Percentiles rank a stretch among this genome's conserved stretches.
These are phyloP conservation scores for Fusarium sp. DNA, from an alignment of 2,329 filamentous ascomycete species.

Conservation along the genomic window DNA sequence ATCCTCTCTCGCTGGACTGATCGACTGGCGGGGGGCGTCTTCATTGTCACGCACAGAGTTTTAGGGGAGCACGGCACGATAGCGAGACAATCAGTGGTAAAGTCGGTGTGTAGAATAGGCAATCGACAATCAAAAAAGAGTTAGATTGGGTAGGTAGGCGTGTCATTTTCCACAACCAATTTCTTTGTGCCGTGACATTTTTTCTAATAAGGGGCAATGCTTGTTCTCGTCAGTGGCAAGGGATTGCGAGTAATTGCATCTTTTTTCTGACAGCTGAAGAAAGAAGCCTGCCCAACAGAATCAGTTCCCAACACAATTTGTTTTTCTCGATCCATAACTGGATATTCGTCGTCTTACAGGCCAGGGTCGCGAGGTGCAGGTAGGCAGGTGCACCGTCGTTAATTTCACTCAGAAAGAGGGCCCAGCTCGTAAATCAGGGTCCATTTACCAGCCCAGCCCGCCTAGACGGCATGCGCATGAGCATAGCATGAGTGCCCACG, in stretches of 20 bases:
- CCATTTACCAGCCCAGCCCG: background rate
- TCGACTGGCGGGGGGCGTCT: background rate
- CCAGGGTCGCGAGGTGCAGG: background rate
- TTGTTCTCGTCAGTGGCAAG: conserved; percentile 22
- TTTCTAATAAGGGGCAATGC: conserved; percentile 12
- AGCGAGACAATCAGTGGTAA: conserved; percentile 2
- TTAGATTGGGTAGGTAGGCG: background rate
- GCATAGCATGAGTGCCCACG: too few relatives aligned
- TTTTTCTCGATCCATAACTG: conserved; percentile 4
- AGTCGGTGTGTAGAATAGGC: conserved; percentile 35
- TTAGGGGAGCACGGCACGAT: background rate
- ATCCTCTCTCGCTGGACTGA: background rate
- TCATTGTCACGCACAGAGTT: background rate
- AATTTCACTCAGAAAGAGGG: background rate
- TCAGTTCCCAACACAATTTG: conserved; percentile 29
- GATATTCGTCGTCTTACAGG: background rate
- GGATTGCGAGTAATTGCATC: background rate
- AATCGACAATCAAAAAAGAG: conserved; percentile 19
- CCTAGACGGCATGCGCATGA: background rate
- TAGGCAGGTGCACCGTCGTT: background rate
- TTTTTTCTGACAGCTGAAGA: background rate
- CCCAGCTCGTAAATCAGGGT: background rate
- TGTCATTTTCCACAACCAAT: background rate
- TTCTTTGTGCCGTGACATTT: background rate
- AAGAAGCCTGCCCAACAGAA: conserved; percentile 19